Evolutionary conservation across 345 rosid genomes (phyloP).

Genomic region (Balakata baccata): DNA sequence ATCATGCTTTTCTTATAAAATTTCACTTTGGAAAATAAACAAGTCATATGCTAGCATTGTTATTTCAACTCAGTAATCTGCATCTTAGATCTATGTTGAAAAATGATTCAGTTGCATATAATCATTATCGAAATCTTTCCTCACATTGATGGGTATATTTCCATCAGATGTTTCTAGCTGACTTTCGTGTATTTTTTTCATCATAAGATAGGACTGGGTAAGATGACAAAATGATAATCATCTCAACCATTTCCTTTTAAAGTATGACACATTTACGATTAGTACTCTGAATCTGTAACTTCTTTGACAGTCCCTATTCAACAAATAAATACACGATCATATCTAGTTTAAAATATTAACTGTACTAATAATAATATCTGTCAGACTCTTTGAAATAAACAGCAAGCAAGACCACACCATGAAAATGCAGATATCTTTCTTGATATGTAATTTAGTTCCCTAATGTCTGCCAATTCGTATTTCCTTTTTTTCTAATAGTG

Average conservation of each 20-base stretch:
- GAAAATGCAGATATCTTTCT: too few species aligned
- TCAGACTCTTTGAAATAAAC: background rate
- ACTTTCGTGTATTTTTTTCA: background rate
- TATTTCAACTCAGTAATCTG: too few species aligned
- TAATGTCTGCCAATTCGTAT: constrained; percentile 2
- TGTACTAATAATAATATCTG: background rate
- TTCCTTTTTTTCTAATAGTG: constrained; percentile 34
- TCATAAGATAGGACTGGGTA: background rate
- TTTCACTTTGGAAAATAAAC: too few species aligned
- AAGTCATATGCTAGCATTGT: too few species aligned
- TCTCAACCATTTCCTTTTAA: background rate
- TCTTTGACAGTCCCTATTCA: background rate
- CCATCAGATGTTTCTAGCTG: background rate
- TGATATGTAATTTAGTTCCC: background rate
- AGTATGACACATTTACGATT: background rate
- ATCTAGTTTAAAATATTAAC: background rate
- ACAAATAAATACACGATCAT: background rate
- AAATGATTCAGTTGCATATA: too few species aligned
- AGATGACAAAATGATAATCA: background rate
- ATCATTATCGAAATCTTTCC: too few species aligned
- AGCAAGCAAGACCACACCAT: background rate
- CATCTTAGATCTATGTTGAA: too few species aligned
- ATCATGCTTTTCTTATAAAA: background rate
- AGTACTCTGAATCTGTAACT: background rate
- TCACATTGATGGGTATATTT: too few species aligned